phyloP scores from a whole-genome alignment of 179 eudicot genomes.

The Actinidia chinensis region DNA sequence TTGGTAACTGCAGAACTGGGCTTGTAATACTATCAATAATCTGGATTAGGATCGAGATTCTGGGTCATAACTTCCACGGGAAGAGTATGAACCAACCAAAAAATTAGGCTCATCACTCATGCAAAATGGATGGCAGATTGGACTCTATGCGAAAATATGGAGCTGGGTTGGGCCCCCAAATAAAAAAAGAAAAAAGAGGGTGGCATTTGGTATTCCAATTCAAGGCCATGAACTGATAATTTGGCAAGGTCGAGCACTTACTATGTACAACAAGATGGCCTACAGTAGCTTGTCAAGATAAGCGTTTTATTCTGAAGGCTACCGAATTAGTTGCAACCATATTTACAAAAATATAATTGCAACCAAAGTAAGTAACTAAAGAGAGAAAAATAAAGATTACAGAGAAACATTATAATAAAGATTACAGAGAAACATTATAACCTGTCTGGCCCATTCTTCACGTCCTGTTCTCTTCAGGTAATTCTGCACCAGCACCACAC shows the following conservation, averaged over 20 bases:
- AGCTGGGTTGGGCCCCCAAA: neutral
- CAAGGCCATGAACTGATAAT: neutral
- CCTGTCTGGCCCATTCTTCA: constrained; percentile 86
- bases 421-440: constrained; percentile 16
- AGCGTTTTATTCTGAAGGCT: neutral
- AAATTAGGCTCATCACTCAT: neutral
- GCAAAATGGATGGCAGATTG: neutral
- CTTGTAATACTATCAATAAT: neutral
- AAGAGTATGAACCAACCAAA: neutral
- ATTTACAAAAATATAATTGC: neutral
- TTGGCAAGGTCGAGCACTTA: neutral
- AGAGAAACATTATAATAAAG: too few species aligned
- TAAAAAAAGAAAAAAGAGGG: too few species aligned
- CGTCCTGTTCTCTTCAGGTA: constrained; percentile 67
- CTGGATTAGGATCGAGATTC: neutral
- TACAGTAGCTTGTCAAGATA: neutral
- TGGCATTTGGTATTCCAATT: neutral
- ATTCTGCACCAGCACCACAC: constrained; percentile 82
- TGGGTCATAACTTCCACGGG: too few species aligned
- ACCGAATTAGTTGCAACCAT: constrained; percentile 6
- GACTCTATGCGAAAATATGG: neutral
- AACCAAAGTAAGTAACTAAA: neutral
- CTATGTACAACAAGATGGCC: constrained; percentile 8
- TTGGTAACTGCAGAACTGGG: neutral
- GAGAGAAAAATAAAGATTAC: neutral